These are phyloP conservation scores for Otatea glauca DNA, from an alignment of 176 grass and related monocot genomes.

Conservation along the genomic window DNA sequence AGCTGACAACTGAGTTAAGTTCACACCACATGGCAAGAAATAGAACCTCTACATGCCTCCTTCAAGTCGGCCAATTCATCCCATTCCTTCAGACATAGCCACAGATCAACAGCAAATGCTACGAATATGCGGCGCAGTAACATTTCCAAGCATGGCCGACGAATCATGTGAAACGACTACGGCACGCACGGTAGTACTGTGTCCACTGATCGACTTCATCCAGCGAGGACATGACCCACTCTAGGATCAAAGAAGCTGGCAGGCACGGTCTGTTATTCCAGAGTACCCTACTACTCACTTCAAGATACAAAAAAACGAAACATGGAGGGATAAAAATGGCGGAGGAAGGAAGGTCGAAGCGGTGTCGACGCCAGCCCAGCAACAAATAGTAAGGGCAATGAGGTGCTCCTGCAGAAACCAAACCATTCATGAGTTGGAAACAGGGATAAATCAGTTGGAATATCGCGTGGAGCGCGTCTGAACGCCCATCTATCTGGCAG, in stretches of 20 bases:
- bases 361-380: slow-evolving; percentile 45
- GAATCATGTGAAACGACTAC: slow-evolving; percentile 26
- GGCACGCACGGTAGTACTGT: neutral
- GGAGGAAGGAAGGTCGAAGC: slow-evolving; percentile 12
- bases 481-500: neutral
- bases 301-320: slow-evolving; percentile 44
- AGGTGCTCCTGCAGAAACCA: slow-evolving; percentile 51
- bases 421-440: slow-evolving; percentile 10
- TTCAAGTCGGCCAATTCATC: too few relatives aligned
- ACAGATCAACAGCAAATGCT: neutral
- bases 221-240: neutral
- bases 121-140: neutral
- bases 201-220: slow-evolving; percentile 17
- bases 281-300: slow-evolving; percentile 36
- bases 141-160: slow-evolving; percentile 8
- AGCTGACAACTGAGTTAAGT: too few relatives aligned
- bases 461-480: neutral
- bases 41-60: too few relatives aligned
- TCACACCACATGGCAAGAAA: too few relatives aligned
- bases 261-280: slow-evolving; percentile 43
- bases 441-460: too few relatives aligned
- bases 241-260: slow-evolving; percentile 30
- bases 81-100: neutral
- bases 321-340: slow-evolving; percentile 14
- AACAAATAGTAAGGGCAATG: slow-evolving; percentile 58